These are phyloP conservation scores for Tremellales sp. DNA, from an alignment of 1,284 basidiomycete genomes.

Conservation along the genomic window DNA sequence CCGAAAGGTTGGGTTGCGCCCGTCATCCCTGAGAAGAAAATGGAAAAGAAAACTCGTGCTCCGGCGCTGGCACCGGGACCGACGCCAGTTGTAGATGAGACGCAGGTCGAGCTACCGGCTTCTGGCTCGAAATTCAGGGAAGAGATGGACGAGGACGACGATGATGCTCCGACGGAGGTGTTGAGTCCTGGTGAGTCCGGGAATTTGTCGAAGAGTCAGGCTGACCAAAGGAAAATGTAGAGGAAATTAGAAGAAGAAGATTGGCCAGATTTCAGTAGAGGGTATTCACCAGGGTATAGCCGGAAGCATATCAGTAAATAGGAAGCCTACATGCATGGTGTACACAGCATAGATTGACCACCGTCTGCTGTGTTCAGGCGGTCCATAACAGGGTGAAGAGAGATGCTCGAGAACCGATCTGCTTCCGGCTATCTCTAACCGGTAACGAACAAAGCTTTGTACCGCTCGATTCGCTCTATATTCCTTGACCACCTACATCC, in stretches of 20 bases:
- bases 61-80: slow-evolving; percentile 3
- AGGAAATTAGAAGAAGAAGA: slow-evolving; percentile 71
- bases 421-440: too few species aligned
- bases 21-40: slow-evolving; percentile 10
- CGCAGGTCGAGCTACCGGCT: slow-evolving; percentile 5
- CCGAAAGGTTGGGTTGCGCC: slow-evolving; percentile 54
- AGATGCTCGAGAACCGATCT: too few species aligned
- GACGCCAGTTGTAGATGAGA: slow-evolving; percentile 11
- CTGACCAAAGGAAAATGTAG: slow-evolving; percentile 47
- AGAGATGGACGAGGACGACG: slow-evolving; percentile 37
- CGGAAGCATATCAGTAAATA: too few species aligned
- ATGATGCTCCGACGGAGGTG: slow-evolving; percentile 41
- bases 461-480: too few species aligned
- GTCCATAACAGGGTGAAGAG: too few species aligned
- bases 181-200: slow-evolving; percentile 37
- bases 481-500: background rate
- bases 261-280: slow-evolving; percentile 67
- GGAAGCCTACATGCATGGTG: too few species aligned
- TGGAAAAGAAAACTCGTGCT: slow-evolving; percentile 31
- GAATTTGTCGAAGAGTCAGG: background rate
- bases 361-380: too few species aligned
- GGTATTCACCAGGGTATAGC: too few species aligned
- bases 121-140: slow-evolving; percentile 19
- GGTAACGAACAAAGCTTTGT: too few species aligned
- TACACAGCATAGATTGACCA: too few species aligned